Evolutionary conservation across 345 rosid species (phyloP).

Genomic region (Rubroshorea leprosula): DNA sequence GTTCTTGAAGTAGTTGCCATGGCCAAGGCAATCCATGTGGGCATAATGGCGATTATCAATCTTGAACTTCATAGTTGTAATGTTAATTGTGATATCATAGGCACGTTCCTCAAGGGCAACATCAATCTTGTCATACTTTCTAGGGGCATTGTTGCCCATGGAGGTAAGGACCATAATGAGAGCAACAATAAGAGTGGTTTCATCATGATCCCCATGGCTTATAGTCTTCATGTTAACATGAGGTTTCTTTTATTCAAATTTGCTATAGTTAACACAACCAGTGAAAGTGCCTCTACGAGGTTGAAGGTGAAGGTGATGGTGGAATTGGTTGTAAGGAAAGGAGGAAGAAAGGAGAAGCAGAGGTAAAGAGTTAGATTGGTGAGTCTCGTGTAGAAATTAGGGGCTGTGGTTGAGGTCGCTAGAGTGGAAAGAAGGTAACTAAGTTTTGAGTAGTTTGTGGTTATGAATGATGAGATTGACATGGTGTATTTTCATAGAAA

Average conservation of each 20-base stretch:
- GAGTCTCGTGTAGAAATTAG: conserved; percentile 21
- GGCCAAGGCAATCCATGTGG: conserved; percentile 90
- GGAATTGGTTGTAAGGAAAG: conserved; percentile 34
- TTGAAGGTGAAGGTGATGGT: no score
- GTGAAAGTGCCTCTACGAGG: conserved; percentile 24
- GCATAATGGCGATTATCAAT: conserved; percentile 86
- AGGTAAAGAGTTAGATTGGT: conserved; percentile 34
- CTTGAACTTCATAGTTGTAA: conserved; percentile 89
- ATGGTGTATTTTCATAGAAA: conserved; percentile 18
- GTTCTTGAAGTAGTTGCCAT: conserved; percentile 87
- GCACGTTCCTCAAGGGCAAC: conserved; percentile 95
- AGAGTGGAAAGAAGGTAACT: conserved; percentile 30
- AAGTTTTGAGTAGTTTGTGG: no score
- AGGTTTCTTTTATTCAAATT: conserved; percentile 92
- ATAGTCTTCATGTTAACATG: conserved; percentile 89
- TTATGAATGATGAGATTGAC: conserved; percentile 64
- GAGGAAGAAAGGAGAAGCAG: conserved; percentile 55
- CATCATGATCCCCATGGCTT: conserved; percentile 95
- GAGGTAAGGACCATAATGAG: conserved; percentile 87
- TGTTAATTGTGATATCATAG: conserved; percentile 85
- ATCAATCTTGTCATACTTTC: conserved; percentile 86
- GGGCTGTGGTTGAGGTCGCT: conserved; percentile 19
- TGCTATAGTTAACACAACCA: conserved; percentile 78
- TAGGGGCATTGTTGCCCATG: conserved; percentile 59
- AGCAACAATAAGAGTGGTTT: conserved; percentile 84